phyloP scores from a whole-genome alignment of 192 early-diverging fungal species.

The Gryganskiella cystojenkinii region DNA sequence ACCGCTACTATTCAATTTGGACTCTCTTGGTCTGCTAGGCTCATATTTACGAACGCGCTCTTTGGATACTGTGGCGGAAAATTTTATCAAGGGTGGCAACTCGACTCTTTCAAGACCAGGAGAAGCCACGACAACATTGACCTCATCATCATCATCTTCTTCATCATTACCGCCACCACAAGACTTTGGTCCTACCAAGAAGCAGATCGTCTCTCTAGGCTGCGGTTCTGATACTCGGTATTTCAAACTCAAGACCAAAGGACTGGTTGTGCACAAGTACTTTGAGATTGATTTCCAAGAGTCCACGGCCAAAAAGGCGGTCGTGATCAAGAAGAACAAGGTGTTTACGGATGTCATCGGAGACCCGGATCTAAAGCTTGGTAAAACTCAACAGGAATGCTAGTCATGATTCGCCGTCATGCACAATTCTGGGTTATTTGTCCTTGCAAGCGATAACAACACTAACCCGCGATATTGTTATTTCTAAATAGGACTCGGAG shows the following conservation, averaged over 20 bases:
- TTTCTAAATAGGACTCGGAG: slow-evolving; percentile 65
- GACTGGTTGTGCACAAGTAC: slow-evolving; percentile 60
- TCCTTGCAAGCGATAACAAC: too few species aligned
- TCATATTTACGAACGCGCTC: slow-evolving; percentile 80
- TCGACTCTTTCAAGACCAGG: not conserved
- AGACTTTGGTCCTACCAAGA: slow-evolving; percentile 33
- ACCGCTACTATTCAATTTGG: not conserved
- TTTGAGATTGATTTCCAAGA: slow-evolving; percentile 96
- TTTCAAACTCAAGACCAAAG: slow-evolving; percentile 72
- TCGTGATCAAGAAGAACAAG: slow-evolving; percentile 63
- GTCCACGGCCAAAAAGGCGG: slow-evolving; percentile 83
- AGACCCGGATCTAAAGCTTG: slow-evolving; percentile 42
- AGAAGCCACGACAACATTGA: not conserved
- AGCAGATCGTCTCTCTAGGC: slow-evolving; percentile 90
- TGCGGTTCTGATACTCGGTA: slow-evolving; percentile 95
- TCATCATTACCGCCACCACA: not conserved
- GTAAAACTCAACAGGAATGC: too few species aligned
- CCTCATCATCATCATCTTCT: not conserved
- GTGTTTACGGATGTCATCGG: slow-evolving; percentile 51
- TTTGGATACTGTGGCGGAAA: slow-evolving; percentile 70
- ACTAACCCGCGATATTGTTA: too few species aligned
- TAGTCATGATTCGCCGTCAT: too few species aligned
- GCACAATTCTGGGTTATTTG: too few species aligned
- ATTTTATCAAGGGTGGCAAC: slow-evolving; percentile 63
- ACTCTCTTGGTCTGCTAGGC: slow-evolving; percentile 51